Conservation (phyloP, 805 yeast species). For the Crinitomyces ghanaensis region DNA sequence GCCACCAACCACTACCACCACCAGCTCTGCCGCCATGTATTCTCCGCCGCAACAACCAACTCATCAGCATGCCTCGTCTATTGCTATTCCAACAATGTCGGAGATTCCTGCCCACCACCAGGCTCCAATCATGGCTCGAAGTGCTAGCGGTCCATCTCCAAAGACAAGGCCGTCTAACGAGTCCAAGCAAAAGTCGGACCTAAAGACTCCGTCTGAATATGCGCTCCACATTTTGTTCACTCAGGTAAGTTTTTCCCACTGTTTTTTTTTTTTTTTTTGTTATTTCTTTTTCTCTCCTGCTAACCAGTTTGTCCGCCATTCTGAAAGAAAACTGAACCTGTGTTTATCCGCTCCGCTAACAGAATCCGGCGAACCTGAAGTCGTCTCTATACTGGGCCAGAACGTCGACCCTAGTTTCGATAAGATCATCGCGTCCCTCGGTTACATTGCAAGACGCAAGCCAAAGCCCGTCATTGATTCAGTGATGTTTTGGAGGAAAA, state of each 20-base stretch:
- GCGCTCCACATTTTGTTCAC: conserved; percentile 91
- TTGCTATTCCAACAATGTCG: conserved; percentile 6
- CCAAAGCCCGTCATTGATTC: conserved; percentile 96
- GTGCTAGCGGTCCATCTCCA: conserved; percentile 8
- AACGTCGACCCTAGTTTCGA: conserved; percentile 85
- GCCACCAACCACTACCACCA: conserved; percentile 4
- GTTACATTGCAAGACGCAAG: conserved; percentile 77
- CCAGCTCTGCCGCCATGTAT: conserved; percentile 4
- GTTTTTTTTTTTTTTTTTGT: background rate
- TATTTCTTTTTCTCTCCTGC: conserved; percentile 1
- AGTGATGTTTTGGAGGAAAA: conserved; percentile 96
- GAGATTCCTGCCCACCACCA: background rate
- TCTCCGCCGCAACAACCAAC: conserved; percentile 1
- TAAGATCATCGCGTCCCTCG: conserved; percentile 71
- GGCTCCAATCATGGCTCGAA: conserved; percentile 2
- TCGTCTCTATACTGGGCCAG: conserved; percentile 65
- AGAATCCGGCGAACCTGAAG: conserved; percentile 86
- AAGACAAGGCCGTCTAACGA: background rate
- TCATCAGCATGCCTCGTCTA: conserved; percentile 7
- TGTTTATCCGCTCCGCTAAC: too few species aligned
- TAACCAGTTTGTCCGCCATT: conserved; percentile 65
- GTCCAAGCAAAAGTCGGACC: conserved; percentile 10
- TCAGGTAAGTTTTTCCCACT: conserved; percentile 32
- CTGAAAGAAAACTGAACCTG: conserved; percentile 72
- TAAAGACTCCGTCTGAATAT: conserved; percentile 47